A percentile compares a stretch with the other conserved stretches of the same genome.
Conservation (phyloP, 1,284 basidiomycete species). For the Sporisorium sorghi region DNA sequence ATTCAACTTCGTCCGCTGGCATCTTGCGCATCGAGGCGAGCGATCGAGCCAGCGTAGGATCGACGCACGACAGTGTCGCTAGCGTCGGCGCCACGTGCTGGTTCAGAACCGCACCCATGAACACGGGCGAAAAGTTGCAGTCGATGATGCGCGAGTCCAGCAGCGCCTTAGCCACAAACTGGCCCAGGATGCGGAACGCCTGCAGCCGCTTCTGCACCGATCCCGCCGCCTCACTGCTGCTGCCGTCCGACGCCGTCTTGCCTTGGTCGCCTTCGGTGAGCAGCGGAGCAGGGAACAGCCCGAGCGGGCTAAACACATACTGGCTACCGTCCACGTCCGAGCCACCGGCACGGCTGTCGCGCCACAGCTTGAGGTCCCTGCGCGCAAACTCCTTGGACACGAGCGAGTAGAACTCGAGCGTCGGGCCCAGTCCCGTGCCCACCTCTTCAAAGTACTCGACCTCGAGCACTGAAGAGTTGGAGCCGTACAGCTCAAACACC, state of each 20-base stretch:
- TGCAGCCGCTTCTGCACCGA: slow-evolving; percentile 72
- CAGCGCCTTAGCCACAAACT: slow-evolving; percentile 97
- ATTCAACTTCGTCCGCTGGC: slow-evolving; percentile 77
- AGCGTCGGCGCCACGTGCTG: slow-evolving; percentile 85
- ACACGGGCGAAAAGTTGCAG: slow-evolving; percentile 89
- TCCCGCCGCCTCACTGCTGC: slow-evolving; percentile 1
- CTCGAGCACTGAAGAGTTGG: slow-evolving; percentile 88
- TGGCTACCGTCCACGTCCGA: slow-evolving; percentile 45
- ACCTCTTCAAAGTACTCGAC: slow-evolving; percentile 99
- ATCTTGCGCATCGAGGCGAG: slow-evolving; percentile 80
- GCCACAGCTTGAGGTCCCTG: slow-evolving; percentile 87
- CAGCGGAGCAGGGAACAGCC: slow-evolving; percentile 86
- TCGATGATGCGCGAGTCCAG: slow-evolving; percentile 98
- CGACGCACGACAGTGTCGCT: slow-evolving; percentile 79
- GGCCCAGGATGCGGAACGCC: slow-evolving; percentile 88
- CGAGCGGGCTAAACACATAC: slow-evolving; percentile 75
- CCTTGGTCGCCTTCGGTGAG: slow-evolving; percentile 11
- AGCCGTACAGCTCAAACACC: slow-evolving; percentile 94
- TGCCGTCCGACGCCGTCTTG: slow-evolving; percentile 4
- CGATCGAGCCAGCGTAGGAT: slow-evolving; percentile 85
- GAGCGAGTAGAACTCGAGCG: slow-evolving; percentile 96
- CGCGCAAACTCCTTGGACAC: slow-evolving; percentile 93
- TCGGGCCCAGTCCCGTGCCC: slow-evolving; percentile 95
- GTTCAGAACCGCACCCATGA: slow-evolving; percentile 87
- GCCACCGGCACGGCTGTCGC: slow-evolving; percentile 77